Evolutionary conservation across 75 land plant genomes (phyloP).

Genomic region (Selaginella moellendorffii): DNA sequence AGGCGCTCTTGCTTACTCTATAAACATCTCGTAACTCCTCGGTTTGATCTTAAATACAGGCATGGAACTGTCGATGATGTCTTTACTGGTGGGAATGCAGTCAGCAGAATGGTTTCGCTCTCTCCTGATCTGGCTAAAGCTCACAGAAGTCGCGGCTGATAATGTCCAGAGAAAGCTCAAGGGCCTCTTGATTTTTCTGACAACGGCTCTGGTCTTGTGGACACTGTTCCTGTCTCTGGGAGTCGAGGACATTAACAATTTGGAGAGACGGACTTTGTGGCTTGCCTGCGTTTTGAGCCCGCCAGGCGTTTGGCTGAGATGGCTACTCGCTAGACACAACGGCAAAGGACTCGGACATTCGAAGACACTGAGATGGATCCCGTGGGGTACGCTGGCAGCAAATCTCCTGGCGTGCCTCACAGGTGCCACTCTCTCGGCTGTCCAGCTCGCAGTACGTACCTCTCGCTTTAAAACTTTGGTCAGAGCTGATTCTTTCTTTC

Average conservation of each 20-base stretch:
- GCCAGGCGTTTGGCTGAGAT: conserved; percentile 75
- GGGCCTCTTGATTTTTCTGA: conserved; percentile 17
- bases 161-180: neutral
- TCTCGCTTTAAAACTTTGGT: too few species aligned
- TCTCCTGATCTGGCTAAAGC: neutral
- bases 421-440: conserved; percentile 35
- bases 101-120: conserved; percentile 12
- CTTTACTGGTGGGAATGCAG: conserved; percentile 28
- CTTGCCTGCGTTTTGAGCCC: conserved; percentile 66
- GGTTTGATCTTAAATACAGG: conserved; percentile 12
- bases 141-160: neutral
- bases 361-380: conserved; percentile 49
- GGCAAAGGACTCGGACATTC: conserved; percentile 50
- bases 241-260: conserved; percentile 10
- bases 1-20: neutral
- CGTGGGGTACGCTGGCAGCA: conserved; percentile 59
- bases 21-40: neutral
- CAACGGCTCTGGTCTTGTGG: conserved; percentile 29
- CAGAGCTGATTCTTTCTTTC: neutral
- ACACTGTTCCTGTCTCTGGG: conserved; percentile 25
- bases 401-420: conserved; percentile 55
- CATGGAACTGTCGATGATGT: conserved; percentile 20
- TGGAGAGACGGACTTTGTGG: conserved; percentile 31
- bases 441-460: conserved; percentile 16
- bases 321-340: conserved; percentile 61